Evolutionary conservation across 495 filamentous ascomycete genomes (phyloP).

Genomic region (Amniculicola lignicola): DNA sequence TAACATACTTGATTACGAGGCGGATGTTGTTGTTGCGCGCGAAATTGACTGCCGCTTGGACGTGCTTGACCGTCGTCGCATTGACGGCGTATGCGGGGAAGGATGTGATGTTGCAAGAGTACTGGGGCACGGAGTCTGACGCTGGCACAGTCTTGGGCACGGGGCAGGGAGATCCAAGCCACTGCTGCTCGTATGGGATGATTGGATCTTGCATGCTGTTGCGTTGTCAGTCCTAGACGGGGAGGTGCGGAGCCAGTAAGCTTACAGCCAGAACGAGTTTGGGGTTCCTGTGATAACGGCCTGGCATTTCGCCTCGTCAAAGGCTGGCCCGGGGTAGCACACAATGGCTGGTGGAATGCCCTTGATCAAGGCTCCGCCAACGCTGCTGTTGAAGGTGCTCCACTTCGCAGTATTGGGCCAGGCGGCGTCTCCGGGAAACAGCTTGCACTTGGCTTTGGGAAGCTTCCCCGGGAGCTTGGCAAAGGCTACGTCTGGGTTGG

Average conservation of each 20-base stretch:
- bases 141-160: neutral
- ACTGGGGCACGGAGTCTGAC: neutral
- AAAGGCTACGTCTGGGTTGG: conserved; percentile 27
- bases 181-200: conserved; percentile 17
- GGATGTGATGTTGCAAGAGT: conserved; percentile 15
- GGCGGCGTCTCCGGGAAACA: conserved; percentile 21
- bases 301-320: conserved; percentile 11
- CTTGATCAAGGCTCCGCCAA: conserved; percentile 21
- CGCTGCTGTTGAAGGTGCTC: conserved; percentile 16
- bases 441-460: conserved; percentile 16
- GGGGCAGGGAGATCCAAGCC: conserved; percentile 19
- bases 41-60: conserved; percentile 30
- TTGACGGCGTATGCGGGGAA: conserved; percentile 24
- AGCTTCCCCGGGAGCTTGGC: conserved; percentile 1
- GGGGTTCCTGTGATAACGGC: neutral
- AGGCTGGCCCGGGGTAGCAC: conserved; percentile 22
- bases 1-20: conserved; percentile 26
- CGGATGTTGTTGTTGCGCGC: conserved; percentile 32
- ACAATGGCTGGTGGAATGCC: conserved; percentile 20
- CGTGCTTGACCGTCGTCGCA: conserved; percentile 20
- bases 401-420: conserved; percentile 22
- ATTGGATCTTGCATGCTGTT: conserved; percentile 20
- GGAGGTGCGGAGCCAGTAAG: neutral
- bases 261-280: conserved; percentile 6
- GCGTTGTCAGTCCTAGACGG: neutral